A percentile compares a stretch with the other conserved stretches of the same genome.
These are phyloP conservation scores for Cichorium intybus DNA, from an alignment of 140 eudicot species.

Conservation along the genomic window DNA sequence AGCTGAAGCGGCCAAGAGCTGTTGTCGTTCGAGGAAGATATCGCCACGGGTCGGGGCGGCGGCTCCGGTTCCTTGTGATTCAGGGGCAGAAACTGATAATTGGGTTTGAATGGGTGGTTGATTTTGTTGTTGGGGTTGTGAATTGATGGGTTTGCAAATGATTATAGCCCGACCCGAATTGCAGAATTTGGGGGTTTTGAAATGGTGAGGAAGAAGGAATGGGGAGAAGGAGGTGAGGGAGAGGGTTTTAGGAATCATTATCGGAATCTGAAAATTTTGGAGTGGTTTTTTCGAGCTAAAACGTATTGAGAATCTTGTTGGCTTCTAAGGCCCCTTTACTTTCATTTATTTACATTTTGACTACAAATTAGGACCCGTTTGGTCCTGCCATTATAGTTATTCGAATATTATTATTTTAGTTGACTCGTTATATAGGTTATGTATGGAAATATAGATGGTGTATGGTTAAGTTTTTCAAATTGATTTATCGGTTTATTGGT, in stretches of 20 bases:
- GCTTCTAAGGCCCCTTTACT: not conserved
- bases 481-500: too few species aligned
- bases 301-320: not conserved
- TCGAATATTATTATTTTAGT: too few species aligned
- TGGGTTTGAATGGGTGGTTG: conserved; percentile 16
- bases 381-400: not conserved
- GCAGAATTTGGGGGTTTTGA: conserved; percentile 29
- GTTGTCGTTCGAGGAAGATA: conserved; percentile 62
- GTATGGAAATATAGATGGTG: too few species aligned
- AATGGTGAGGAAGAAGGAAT: conserved; percentile 25
- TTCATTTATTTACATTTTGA: conserved; percentile 13
- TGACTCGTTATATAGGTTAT: not conserved
- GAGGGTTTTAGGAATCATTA: conserved; percentile 75
- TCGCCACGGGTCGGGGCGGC: conserved; percentile 92
- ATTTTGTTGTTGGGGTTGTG: conserved; percentile 23
- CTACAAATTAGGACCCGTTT: not conserved
- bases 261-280: not conserved
- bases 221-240: conserved; percentile 43
- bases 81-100: conserved; percentile 32
- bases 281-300: not conserved
- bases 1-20: conserved; percentile 43
- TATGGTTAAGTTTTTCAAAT: too few species aligned
- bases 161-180: conserved; percentile 33
- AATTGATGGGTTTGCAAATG: conserved; percentile 35
- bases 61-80: conserved; percentile 63